These are phyloP conservation scores for Apocynum venetum DNA, from an alignment of 257 asterid genomes.

Conservation along the genomic window DNA sequence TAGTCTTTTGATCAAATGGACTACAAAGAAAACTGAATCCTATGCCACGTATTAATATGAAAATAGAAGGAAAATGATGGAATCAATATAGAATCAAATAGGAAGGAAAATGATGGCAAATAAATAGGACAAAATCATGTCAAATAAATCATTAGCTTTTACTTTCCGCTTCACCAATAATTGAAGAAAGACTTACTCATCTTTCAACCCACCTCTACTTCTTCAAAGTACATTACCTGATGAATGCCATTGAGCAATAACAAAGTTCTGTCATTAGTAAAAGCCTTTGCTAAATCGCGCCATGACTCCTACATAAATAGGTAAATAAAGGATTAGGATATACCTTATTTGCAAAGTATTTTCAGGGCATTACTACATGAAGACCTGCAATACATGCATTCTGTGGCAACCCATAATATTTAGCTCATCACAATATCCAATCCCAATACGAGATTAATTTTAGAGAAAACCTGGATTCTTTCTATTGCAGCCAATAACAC, in stretches of 20 bases:
- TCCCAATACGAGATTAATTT: neutral
- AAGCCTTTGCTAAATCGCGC: slow-evolving; percentile 70
- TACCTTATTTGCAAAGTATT: neutral
- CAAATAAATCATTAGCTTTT: neutral
- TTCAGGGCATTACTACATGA: neutral
- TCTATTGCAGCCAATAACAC: neutral
- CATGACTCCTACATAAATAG: slow-evolving; percentile 68
- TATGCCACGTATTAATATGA: neutral
- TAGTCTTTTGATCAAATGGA: neutral
- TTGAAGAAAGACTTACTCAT: neutral
- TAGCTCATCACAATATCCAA: neutral
- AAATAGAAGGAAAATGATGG: neutral
- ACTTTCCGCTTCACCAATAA: neutral
- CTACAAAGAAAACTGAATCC: neutral
- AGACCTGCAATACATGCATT: neutral
- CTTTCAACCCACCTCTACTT: neutral
- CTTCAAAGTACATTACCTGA: slow-evolving; percentile 52
- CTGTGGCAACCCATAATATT: neutral
- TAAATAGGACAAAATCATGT: neutral
- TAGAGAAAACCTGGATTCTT: neutral
- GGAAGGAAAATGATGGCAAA: neutral
- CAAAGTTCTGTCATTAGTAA: slow-evolving; percentile 63
- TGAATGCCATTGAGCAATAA: slow-evolving; percentile 63
- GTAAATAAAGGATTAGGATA: neutral
- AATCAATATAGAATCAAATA: neutral